phyloP scores from a whole-genome alignment of 352 stramenopile genomes.

The Pythium rhizo-oryzae region DNA sequence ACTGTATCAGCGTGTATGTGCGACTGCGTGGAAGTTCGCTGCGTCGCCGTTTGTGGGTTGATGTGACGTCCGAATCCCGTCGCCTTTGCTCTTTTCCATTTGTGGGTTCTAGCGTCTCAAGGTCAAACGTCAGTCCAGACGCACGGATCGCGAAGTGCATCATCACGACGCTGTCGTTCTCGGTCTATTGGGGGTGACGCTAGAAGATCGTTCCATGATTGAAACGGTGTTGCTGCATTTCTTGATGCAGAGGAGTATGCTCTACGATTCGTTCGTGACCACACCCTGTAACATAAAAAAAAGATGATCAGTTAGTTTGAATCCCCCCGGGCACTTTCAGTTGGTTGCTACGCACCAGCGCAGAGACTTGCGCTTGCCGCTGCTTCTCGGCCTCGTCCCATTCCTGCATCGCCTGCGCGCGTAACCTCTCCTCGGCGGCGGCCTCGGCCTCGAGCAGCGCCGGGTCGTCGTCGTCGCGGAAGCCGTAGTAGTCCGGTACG shows the following conservation, averaged over 20 bases:
- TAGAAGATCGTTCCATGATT: too few relatives aligned
- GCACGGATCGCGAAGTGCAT: too few relatives aligned
- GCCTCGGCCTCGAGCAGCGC: slow-evolving; percentile 54
- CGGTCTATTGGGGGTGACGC: too few relatives aligned
- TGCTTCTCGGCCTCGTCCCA: slow-evolving; percentile 58
- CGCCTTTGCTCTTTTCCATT: too few relatives aligned
- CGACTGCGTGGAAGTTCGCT: too few relatives aligned
- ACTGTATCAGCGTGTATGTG: neutral
- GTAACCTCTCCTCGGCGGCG: slow-evolving; percentile 46
- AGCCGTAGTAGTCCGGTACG: slow-evolving; percentile 84
- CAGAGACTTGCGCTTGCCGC: slow-evolving; percentile 29
- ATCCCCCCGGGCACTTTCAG: too few relatives aligned
- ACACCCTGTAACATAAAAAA: slow-evolving; percentile 6
- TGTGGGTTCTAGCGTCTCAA: too few relatives aligned
- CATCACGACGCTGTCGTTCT: too few relatives aligned
- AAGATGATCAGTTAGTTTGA: too few relatives aligned
- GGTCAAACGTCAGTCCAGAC: too few relatives aligned
- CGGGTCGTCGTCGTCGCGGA: slow-evolving; percentile 67
- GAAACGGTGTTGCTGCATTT: too few relatives aligned
- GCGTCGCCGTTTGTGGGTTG: neutral
- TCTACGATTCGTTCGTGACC: neutral
- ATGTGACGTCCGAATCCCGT: neutral
- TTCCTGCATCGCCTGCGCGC: slow-evolving; percentile 48
- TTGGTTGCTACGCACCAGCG: slow-evolving; percentile 3
- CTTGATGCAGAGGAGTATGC: too few relatives aligned